Conservation (phyloP, 805 yeast species). For the Grigorovia yakushimaensis region DNA sequence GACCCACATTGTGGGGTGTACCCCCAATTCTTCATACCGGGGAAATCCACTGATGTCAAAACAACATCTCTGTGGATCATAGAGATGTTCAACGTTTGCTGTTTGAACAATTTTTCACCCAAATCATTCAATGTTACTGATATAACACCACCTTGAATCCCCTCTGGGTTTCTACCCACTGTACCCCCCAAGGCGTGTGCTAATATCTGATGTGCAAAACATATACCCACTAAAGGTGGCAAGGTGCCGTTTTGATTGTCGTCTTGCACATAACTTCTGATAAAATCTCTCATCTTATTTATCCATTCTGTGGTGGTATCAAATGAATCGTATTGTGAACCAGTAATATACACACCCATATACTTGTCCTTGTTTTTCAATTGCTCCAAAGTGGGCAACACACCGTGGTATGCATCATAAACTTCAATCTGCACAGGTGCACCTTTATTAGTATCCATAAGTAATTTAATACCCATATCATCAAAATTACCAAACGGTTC, state of each 20-base stretch:
- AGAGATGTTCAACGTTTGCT: slow-evolving; percentile 31
- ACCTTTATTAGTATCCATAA: slow-evolving; percentile 9
- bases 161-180: slow-evolving; percentile 47
- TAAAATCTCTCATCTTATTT: slow-evolving; percentile 29
- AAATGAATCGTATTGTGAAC: slow-evolving; percentile 40
- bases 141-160: slow-evolving; percentile 67
- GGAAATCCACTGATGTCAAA: slow-evolving; percentile 32
- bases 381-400: slow-evolving; percentile 19
- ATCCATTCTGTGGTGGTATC: slow-evolving; percentile 34
- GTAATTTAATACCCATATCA: slow-evolving; percentile 16
- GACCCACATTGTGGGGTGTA: slow-evolving; percentile 42
- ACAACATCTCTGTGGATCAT: slow-evolving; percentile 57
- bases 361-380: slow-evolving; percentile 8
- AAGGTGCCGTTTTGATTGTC: slow-evolving; percentile 5
- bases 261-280: slow-evolving; percentile 14
- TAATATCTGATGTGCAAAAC: slow-evolving; percentile 83
- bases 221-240: slow-evolving; percentile 57
- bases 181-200: slow-evolving; percentile 54
- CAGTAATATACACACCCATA: slow-evolving; percentile 37
- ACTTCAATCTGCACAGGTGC: slow-evolving; percentile 12
- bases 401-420: slow-evolving; percentile 11
- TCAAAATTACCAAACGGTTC: slow-evolving; percentile 21
- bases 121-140: slow-evolving; percentile 38
- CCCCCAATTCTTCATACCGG: slow-evolving; percentile 36
- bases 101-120: slow-evolving; percentile 14